Evolutionary conservation across 305 asterid species (phyloP).

Genomic region (Euphrasia arctica): DNA sequence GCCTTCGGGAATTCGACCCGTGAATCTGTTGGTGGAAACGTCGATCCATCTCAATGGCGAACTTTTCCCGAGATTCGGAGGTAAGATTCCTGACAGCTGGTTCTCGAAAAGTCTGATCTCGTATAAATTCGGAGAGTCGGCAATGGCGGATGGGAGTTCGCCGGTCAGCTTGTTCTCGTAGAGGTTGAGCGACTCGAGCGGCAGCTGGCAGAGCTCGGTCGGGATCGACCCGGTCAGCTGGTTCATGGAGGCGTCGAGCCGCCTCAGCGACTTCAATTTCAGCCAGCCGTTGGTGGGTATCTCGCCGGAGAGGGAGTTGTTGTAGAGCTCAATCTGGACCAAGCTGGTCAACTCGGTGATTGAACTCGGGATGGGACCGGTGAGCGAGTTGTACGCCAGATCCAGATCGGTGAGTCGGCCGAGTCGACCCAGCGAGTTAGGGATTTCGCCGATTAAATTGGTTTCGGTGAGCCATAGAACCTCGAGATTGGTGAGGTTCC

Average conservation of each 20-base stretch:
- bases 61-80: slow-evolving; percentile 64
- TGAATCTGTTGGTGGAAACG: slow-evolving; percentile 62
- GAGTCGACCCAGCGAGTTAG: slow-evolving; percentile 72
- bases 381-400: slow-evolving; percentile 63
- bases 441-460: slow-evolving; percentile 66
- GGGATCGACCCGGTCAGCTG: slow-evolving; percentile 72
- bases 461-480: slow-evolving; percentile 84
- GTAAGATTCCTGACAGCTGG: slow-evolving; percentile 54
- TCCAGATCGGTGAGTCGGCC: slow-evolving; percentile 69
- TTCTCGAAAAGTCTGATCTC: slow-evolving; percentile 84
- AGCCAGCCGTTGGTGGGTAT: slow-evolving; percentile 77
- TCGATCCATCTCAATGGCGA: slow-evolving; percentile 80
- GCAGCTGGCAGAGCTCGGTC: slow-evolving; percentile 68
- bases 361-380: slow-evolving; percentile 63
- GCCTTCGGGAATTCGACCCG: slow-evolving; percentile 60
- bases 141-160: slow-evolving; percentile 61
- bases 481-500: slow-evolving; percentile 65
- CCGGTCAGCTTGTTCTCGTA: slow-evolving; percentile 74
- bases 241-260: slow-evolving; percentile 87
- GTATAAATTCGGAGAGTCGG: slow-evolving; percentile 68
- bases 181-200: slow-evolving; percentile 81
- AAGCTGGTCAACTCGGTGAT: slow-evolving; percentile 58
- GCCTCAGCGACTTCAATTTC: slow-evolving; percentile 69
- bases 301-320: slow-evolving; percentile 77
- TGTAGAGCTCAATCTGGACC: slow-evolving; percentile 88